phyloP scores from a whole-genome alignment of 345 rosid species.

The Ceriops tagal region DNA sequence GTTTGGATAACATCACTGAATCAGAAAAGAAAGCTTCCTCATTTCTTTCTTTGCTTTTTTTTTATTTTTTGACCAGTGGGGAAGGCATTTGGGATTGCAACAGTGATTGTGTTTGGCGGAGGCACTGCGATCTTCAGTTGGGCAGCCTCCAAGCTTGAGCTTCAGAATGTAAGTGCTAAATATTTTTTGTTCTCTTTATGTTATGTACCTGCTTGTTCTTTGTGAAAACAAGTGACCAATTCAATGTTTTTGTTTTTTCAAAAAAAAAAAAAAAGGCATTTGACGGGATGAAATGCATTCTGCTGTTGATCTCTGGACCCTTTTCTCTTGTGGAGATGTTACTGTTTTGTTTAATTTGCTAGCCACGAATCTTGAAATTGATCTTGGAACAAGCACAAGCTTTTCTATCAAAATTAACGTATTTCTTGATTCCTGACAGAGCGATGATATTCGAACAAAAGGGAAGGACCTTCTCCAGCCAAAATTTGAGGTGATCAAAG shows the following conservation, averaged over 20 bases:
- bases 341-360: no score
- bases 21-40: background rate
- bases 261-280: no score
- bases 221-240: no score
- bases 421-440: constrained; percentile 28
- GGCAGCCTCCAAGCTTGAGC: constrained; percentile 59
- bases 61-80: constrained; percentile 48
- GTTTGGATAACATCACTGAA: background rate
- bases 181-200: no score
- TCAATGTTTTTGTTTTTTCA: no score
- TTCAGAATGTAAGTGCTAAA: constrained; percentile 47
- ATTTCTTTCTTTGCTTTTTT: background rate
- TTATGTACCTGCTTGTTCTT: no score
- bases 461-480: constrained; percentile 67
- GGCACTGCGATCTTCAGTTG: constrained; percentile 52
- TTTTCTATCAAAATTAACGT: no score
- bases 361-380: no score
- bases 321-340: no score
- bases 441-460: constrained; percentile 53
- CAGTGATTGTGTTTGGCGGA: constrained; percentile 70
- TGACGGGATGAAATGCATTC: no score
- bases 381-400: no score
- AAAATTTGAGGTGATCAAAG: constrained; percentile 47
- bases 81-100: constrained; percentile 79
- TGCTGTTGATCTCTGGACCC: no score